These are phyloP conservation scores for Helminthosporium solani DNA, from an alignment of 2,329 filamentous ascomycete genomes.

Conservation along the genomic window DNA sequence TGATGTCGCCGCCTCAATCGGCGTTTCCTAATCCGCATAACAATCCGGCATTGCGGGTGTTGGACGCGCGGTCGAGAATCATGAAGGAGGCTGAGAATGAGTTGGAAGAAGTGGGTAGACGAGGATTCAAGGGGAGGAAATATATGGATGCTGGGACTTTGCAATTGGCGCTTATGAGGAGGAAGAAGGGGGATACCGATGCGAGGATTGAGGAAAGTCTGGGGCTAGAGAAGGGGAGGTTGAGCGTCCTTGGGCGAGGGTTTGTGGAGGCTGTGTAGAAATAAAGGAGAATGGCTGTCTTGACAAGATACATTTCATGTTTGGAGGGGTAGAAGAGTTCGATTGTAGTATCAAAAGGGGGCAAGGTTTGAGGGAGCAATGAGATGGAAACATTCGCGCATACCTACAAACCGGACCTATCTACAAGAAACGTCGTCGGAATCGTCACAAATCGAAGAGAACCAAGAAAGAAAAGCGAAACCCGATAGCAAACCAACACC, in stretches of 20 bases:
- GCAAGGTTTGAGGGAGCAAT: slow-evolving; percentile 9
- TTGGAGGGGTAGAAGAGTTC: background rate
- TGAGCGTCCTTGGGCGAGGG: slow-evolving; percentile 28
- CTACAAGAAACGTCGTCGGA: background rate
- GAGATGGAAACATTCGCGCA: slow-evolving; percentile 8
- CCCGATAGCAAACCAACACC: slow-evolving; percentile 8
- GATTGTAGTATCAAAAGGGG: background rate
- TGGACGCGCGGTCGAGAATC: slow-evolving; percentile 54
- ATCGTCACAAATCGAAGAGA: background rate
- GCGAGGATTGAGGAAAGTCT: slow-evolving; percentile 34
- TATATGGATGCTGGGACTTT: slow-evolving; percentile 49
- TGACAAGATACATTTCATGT: background rate
- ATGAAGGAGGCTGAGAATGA: slow-evolving; percentile 57
- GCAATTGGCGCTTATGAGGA: slow-evolving; percentile 38
- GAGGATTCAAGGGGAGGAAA: slow-evolving; percentile 44
- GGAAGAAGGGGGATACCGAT: slow-evolving; percentile 29
- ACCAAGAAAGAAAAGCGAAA: slow-evolving; percentile 3
- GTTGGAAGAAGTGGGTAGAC: slow-evolving; percentile 47
- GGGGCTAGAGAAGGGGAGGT: slow-evolving; percentile 35
- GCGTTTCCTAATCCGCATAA: slow-evolving; percentile 35
- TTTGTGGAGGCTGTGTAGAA: slow-evolving; percentile 26
- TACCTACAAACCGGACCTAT: background rate
- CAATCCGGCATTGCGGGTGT: slow-evolving; percentile 58
- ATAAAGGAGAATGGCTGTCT: background rate
- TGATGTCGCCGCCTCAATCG: slow-evolving; percentile 30